Evolutionary conservation across 2,329 filamentous ascomycete genomes (phyloP).

Genomic region (Penicillium rolfsii): DNA sequence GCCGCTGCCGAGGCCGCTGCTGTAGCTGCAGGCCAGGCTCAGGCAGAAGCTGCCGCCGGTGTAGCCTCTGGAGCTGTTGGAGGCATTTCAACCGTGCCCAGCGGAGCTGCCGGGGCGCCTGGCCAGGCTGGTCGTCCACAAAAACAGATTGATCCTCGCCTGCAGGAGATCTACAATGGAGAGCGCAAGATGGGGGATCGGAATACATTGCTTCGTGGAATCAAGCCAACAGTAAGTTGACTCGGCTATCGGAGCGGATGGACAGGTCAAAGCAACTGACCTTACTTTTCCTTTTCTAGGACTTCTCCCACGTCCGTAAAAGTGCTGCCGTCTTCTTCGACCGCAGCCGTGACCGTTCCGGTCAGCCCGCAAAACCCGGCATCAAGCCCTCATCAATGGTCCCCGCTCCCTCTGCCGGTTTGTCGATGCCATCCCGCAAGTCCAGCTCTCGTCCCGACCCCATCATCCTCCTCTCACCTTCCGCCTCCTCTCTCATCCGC

Average conservation of each 20-base stretch:
- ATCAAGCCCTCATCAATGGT: conserved; percentile 37
- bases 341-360: conserved; percentile 49
- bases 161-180: conserved; percentile 86
- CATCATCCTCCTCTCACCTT: conserved; percentile 96
- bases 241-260: not conserved
- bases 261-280: conserved; percentile 12
- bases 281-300: conserved; percentile 57
- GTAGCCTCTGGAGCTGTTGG: conserved; percentile 56
- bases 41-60: conserved; percentile 51
- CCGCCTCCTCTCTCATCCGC: conserved; percentile 88
- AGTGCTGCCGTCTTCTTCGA: conserved; percentile 76
- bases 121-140: conserved; percentile 53
- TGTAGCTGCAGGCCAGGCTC: conserved; percentile 45
- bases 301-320: conserved; percentile 93
- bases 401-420: conserved; percentile 43
- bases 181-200: conserved; percentile 92
- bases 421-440: conserved; percentile 45
- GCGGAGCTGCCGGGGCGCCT: conserved; percentile 45
- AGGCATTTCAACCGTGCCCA: conserved; percentile 44
- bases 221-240: conserved; percentile 75
- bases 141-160: conserved; percentile 76
- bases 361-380: conserved; percentile 41
- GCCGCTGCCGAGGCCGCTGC: conserved; percentile 46
- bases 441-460: conserved; percentile 65
- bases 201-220: conserved; percentile 82